These are phyloP conservation scores for Trichoderma simmonsii DNA, from an alignment of 2,329 filamentous ascomycete genomes.

Conservation along the genomic window DNA sequence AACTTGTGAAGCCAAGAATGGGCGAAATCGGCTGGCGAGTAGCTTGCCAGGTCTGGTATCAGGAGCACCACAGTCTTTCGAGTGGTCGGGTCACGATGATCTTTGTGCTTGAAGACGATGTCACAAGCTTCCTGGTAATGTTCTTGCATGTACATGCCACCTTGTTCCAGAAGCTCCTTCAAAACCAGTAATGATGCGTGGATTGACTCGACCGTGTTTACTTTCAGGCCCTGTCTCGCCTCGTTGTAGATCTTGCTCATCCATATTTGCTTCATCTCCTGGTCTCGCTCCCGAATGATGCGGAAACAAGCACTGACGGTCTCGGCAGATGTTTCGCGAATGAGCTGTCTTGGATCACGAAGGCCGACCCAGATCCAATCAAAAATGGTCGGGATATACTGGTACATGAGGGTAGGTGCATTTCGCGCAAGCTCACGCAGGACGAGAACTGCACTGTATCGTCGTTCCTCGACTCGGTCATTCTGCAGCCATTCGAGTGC, in stretches of 20 bases:
- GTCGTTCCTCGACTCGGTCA: slow-evolving; percentile 86
- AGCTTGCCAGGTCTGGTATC: slow-evolving; percentile 89
- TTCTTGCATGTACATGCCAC: slow-evolving; percentile 98
- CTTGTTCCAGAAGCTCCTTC: slow-evolving; percentile 88
- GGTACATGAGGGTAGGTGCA: slow-evolving; percentile 92
- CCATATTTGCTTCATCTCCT: slow-evolving; percentile 80
- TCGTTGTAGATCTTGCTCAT: slow-evolving; percentile 90
- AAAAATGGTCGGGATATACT: slow-evolving; percentile 91
- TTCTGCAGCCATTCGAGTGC: slow-evolving; percentile 96
- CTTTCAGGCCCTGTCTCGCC: slow-evolving; percentile 73
- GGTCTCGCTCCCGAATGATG: slow-evolving; percentile 90
- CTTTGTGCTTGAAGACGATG: slow-evolving; percentile 86
- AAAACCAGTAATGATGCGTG: slow-evolving; percentile 93
- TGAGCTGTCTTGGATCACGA: slow-evolving; percentile 84
- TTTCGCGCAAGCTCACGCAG: slow-evolving; percentile 87
- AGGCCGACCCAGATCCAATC: slow-evolving; percentile 95
- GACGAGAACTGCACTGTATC: slow-evolving; percentile 89
- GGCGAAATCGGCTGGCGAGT: slow-evolving; percentile 87
- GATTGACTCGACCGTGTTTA: slow-evolving; percentile 78
- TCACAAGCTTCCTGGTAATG: slow-evolving; percentile 91
- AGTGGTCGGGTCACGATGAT: slow-evolving; percentile 84
- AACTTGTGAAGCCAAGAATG: slow-evolving; percentile 87
- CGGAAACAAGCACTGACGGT: slow-evolving; percentile 93
- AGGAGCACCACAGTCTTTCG: slow-evolving; percentile 85
- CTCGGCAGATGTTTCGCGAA: slow-evolving; percentile 86